Conservation (phyloP, 768 basidiomycete species). For the Phlebiopsis flavidoalba region DNA sequence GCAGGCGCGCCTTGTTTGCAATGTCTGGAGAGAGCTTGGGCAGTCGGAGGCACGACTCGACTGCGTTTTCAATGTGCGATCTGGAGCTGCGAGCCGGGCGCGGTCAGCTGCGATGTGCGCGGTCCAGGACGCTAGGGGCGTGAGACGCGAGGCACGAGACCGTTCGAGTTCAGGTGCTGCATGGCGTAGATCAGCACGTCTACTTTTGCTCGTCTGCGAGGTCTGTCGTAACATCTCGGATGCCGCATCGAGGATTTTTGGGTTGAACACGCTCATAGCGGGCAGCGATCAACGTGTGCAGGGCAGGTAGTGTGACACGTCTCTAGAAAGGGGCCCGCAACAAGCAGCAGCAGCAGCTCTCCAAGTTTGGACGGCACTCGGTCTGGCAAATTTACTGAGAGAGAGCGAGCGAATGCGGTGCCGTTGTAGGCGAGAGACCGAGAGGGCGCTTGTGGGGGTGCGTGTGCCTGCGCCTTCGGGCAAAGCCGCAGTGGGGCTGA, state of each 20-base stretch:
- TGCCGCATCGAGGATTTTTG: slow-evolving; percentile 72
- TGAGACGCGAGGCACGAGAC: slow-evolving; percentile 33
- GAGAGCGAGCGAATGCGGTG: neutral
- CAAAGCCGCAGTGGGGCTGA: neutral
- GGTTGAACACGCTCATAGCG: slow-evolving; percentile 63
- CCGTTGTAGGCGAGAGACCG: neutral
- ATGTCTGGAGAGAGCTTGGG: slow-evolving; percentile 45
- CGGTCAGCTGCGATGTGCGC: neutral
- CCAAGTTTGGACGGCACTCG: neutral
- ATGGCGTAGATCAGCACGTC: slow-evolving; percentile 76
- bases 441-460: neutral
- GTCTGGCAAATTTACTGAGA: neutral
- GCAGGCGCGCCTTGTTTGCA: slow-evolving; percentile 54
- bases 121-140: neutral
- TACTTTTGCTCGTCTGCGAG: slow-evolving; percentile 59
- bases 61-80: slow-evolving; percentile 67
- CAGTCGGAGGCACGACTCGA: slow-evolving; percentile 64
- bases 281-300: neutral
- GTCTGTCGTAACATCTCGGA: slow-evolving; percentile 57
- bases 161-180: slow-evolving; percentile 69
- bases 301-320: neutral
- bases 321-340: neutral
- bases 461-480: neutral
- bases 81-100: slow-evolving; percentile 35
- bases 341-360: neutral